phyloP scores from a whole-genome alignment of 2,329 filamentous ascomycete species.

The Aaosphaeria arxii region DNA sequence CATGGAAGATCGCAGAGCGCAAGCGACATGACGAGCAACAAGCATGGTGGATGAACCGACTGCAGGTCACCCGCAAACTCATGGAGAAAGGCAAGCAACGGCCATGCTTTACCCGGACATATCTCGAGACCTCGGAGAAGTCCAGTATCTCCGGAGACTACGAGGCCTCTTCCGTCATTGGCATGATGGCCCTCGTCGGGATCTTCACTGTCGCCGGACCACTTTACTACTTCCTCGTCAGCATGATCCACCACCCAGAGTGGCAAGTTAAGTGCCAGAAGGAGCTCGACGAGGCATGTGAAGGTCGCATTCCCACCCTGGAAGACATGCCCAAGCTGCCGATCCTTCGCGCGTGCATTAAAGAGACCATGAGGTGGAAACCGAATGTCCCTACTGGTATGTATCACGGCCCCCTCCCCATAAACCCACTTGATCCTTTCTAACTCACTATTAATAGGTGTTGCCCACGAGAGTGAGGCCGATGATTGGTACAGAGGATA shows the following conservation, averaged over 20 bases:
- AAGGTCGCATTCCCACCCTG: conserved; percentile 23
- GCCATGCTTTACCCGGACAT: conserved; percentile 30
- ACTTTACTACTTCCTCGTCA: conserved; percentile 36
- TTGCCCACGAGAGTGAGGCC: conserved; percentile 51
- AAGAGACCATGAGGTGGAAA: conserved; percentile 44
- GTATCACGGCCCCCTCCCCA: conserved; percentile 13
- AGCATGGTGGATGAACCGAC: conserved; percentile 51
- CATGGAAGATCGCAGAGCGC: conserved; percentile 53
- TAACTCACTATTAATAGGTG: conserved; percentile 31
- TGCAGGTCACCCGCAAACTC: conserved; percentile 34
- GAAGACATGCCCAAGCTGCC: conserved; percentile 43
- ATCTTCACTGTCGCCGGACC: conserved; percentile 39
- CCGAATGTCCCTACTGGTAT: conserved; percentile 45
- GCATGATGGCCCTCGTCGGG: conserved; percentile 39
- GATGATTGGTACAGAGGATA: conserved; percentile 51
- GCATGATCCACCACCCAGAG: conserved; percentile 35
- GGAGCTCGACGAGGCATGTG: conserved; percentile 29
- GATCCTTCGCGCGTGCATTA: conserved; percentile 47
- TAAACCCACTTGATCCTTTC: too few relatives aligned
- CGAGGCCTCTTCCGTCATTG: conserved; percentile 37
- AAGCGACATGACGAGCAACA: conserved; percentile 55
- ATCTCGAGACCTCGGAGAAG: conserved; percentile 40
- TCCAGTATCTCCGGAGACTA: conserved; percentile 36
- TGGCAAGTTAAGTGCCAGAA: conserved; percentile 35
- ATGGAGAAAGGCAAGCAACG: conserved; percentile 32